Conservation (phyloP, 768 basidiomycete genomes). For the Boletus pseudo-olivaceus region DNA sequence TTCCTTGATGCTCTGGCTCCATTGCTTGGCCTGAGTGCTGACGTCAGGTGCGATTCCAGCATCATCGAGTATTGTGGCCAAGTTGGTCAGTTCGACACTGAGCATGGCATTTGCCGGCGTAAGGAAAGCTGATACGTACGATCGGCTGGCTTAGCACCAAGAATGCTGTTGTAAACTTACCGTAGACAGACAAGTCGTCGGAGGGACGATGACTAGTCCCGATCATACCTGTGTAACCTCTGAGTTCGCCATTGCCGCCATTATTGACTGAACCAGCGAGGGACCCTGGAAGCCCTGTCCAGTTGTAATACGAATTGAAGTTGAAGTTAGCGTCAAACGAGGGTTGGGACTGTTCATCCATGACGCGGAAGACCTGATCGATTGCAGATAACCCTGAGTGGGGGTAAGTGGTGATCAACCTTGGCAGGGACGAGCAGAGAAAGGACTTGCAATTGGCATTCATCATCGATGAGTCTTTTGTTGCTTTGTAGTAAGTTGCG, state of each 20-base stretch:
- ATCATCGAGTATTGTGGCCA: constrained; percentile 57
- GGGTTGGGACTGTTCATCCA: constrained; percentile 70
- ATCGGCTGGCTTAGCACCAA: neutral
- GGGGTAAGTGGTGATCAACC: neutral
- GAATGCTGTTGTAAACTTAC: constrained; percentile 32
- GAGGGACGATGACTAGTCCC: constrained; percentile 77
- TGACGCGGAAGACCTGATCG: constrained; percentile 69
- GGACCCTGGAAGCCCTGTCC: constrained; percentile 66
- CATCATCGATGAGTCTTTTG: constrained; percentile 68
- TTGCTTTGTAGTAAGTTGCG: constrained; percentile 66
- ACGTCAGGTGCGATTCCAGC: constrained; percentile 46
- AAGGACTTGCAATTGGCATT: constrained; percentile 56
- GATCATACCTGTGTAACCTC: constrained; percentile 67
- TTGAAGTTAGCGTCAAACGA: constrained; percentile 70
- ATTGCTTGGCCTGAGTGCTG: constrained; percentile 50
- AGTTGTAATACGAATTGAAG: constrained; percentile 75
- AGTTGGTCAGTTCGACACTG: constrained; percentile 62
- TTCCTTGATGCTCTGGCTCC: constrained; percentile 54
- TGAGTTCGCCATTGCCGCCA: constrained; percentile 71
- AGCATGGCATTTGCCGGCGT: constrained; percentile 83
- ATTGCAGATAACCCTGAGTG: constrained; percentile 61
- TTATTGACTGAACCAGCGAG: constrained; percentile 64
- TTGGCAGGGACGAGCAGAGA: neutral
- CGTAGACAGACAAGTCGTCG: constrained; percentile 67
- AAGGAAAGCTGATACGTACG: constrained; percentile 55